Conservation (phyloP, 2,329 filamentous ascomycete genomes). For the Nemania sp. region DNA sequence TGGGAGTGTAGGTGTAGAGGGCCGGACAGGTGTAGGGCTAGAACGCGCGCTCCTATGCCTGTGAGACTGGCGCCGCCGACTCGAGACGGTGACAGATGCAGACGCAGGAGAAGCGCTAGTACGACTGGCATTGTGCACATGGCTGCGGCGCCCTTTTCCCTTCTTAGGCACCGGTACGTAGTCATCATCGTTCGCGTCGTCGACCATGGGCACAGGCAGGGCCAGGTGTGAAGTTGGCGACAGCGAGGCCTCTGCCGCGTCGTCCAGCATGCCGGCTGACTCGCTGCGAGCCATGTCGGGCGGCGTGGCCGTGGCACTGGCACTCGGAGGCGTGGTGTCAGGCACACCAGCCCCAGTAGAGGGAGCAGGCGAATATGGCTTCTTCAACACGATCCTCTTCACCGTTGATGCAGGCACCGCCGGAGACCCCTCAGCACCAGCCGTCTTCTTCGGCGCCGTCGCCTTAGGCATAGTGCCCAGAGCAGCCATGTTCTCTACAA, state of each 20-base stretch:
- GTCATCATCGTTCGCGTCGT: constrained; percentile 48
- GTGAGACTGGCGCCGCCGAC: constrained; percentile 34
- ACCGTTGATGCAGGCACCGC: constrained; percentile 25
- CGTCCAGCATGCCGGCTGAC: constrained; percentile 5
- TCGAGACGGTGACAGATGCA: constrained; percentile 16
- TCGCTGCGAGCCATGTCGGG: constrained; percentile 22
- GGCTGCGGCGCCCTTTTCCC: constrained; percentile 31
- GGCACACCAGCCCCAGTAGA: constrained; percentile 1
- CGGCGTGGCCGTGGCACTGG: constrained; percentile 26
- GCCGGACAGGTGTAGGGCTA: constrained; percentile 32
- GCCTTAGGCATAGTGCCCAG: constrained; percentile 73
- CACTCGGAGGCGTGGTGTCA: constrained; percentile 33
- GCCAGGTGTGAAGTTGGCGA: constrained; percentile 31
- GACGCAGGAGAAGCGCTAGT: constrained; percentile 18
- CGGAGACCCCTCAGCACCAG: constrained; percentile 37
- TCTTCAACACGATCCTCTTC: constrained; percentile 40
- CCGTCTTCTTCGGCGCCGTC: constrained; percentile 58
- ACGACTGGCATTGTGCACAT: constrained; percentile 16
- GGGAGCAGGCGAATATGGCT: constrained; percentile 26
- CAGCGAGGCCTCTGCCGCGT: constrained; percentile 20
- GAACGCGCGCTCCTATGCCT: constrained; percentile 33
- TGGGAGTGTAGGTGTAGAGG: background rate
- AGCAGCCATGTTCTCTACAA: constrained; percentile 82
- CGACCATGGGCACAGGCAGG: constrained; percentile 29
- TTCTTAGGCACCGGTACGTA: constrained; percentile 49